Percentiles rank a stretch among this genome's conserved stretches.
Conservation (phyloP, 495 filamentous ascomycete species). For the Pyronema omphalodes region DNA sequence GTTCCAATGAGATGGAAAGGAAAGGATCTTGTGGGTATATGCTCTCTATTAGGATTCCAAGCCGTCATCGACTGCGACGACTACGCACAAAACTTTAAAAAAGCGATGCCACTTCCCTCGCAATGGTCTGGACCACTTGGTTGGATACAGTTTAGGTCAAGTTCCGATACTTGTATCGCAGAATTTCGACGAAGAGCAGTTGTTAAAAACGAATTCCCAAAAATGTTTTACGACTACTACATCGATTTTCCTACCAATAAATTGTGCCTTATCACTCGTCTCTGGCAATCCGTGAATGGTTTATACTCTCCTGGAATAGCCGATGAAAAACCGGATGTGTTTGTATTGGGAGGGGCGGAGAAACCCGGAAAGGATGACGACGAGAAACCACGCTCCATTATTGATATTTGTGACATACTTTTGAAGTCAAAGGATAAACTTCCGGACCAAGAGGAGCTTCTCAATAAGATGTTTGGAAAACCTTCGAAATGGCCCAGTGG, state of each 20-base stretch:
- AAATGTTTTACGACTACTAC: not conserved
- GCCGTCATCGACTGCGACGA: not conserved
- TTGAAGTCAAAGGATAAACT: not conserved
- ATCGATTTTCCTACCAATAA: not conserved
- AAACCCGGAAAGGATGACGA: not conserved
- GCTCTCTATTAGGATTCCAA: constrained; percentile 19
- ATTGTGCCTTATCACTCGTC: constrained; percentile 4
- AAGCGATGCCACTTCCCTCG: constrained; percentile 12
- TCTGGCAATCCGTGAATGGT: constrained; percentile 11
- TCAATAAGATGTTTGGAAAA: not conserved
- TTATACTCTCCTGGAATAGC: constrained; percentile 3
- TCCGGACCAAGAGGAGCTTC: constrained; percentile 6
- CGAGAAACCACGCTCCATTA: not conserved
- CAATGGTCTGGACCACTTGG: constrained; percentile 19
- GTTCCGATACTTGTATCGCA: constrained; percentile 16
- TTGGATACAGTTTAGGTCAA: constrained; percentile 16
- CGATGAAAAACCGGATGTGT: constrained; percentile 2
- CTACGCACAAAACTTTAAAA: constrained; percentile 1
- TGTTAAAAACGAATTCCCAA: constrained; percentile 2
- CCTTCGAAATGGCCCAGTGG: not conserved
- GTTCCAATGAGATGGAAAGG: constrained; percentile 21
- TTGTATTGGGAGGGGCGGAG: not conserved
- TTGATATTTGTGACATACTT: not conserved
- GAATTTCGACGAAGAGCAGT: constrained; percentile 9
- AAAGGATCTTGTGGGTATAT: constrained; percentile 13